Base-by-base conservation (phyloP, 2,329 filamentous ascomycete species). In the Orbilia ellipsospora region DNA sequence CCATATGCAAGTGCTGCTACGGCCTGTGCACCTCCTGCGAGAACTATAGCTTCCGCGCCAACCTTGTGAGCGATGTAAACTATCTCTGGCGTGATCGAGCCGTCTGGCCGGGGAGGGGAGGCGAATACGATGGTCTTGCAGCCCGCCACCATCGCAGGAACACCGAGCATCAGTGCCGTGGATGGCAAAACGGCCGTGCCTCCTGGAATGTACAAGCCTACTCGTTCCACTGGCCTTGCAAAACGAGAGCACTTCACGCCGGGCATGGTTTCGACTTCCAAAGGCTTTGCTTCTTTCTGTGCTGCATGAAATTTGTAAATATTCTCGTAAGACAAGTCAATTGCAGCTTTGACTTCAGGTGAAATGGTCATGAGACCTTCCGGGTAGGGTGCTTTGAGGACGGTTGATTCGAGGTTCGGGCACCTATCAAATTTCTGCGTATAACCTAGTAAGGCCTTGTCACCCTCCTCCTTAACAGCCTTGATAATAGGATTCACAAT, bases 351-450 rank as follows among this genome's bases (percentile, higher is more conserved):
- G 0, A 93, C 97, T 82, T 97, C 94, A 0, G 88, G 86, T 0
- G 91, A 84, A 15, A 99, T 86, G 77, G 93, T 86, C 95, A 99
- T 98, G 52, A 98, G 85, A 73, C 90, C 88, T 78, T 90, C 84
- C 0, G 93, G 90, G 85, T 97, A 99, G 0, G 95, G 95, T 0
- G 95, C 94, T 80, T 89, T 91, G 77, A 99, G 86, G 13, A 99
- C 93, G 0, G 94, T 93, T 0, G 93, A 94, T 13, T 89, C 95
- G 73, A 99, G 85, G 1, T 92, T 94, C 0, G 92, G 96, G 0
- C 94, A 95, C 84, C 94, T 97, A 82, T 99, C 95, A 79, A 99
- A 99, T 83, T 96, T 97, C 87, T 97, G 94, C 0, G 95, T 98
- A 83, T 97, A 98, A 60, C 92, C 90, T 52, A 99, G 87, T 23